Evolutionary conservation across 75 land plant genomes (phyloP), one percentile per base, ranked within the genome.

Genomic region (Larix kaempferi): DNA sequence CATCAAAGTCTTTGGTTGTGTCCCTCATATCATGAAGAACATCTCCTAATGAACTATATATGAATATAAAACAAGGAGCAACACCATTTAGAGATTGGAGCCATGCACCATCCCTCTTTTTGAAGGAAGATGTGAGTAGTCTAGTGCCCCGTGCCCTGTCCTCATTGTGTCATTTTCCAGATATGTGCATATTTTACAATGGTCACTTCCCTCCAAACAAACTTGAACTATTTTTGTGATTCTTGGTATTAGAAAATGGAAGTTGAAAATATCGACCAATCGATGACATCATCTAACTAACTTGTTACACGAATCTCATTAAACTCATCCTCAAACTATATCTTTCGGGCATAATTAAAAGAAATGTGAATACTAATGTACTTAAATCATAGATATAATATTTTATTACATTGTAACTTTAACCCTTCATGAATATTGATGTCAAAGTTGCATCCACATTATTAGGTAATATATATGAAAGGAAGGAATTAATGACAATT

Each of bases 1-100:
- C 33, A 29, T 29, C 33, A 29, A 29, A 29, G 1, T 29, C 33
- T 29, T 29, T 29, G 33, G 33, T 16, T 82, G 57, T 37, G 57
- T 33, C 19, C 26, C 22, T 39, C 26, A 76, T 62, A 17, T 27
- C 14, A 8, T 54, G 58, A 15, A 22, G 63, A 6, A 84, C 21
- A 39, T 84, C 89, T 64, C 84, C 82, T 57, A 82, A 80, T 1
- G 78, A 74, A 74, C 78, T 57, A 74, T 84, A 88, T 11, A 84
- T 19, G 57, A 88, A 82, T 4, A 64, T 79, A 58, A 77, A 71
- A 44, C 49, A 79, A 5, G 82, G 76, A 7, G 82, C 84, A 75
- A 88, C 62, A 55, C 89, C 89, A 15, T 82, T 22, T 7, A 84
- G 5, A 29, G 75, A 82, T 74, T 83, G 86, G 22, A 83, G 56